Percentiles rank a stretch among this genome's conserved stretches.
Conservation (phyloP, 2,329 filamentous ascomycete species). For the Neofusicoccum cordaticola region DNA sequence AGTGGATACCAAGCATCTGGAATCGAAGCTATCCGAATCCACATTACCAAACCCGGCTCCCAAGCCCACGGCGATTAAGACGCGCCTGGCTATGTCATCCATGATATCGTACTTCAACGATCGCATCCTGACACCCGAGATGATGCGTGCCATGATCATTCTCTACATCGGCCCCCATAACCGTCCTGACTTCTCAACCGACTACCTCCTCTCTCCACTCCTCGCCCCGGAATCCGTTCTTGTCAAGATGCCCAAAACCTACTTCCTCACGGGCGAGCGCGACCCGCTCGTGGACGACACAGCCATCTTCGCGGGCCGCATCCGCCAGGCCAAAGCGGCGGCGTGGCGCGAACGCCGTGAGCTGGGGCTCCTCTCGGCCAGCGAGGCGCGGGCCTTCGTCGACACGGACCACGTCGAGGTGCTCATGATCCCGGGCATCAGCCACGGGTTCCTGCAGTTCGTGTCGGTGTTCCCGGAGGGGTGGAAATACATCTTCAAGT, state of each 20-base stretch:
- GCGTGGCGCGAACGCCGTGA: slow-evolving; percentile 56
- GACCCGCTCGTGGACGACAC: slow-evolving; percentile 97
- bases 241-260: slow-evolving; percentile 86
- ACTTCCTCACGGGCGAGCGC: slow-evolving; percentile 89
- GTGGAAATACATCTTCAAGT: slow-evolving; percentile 80
- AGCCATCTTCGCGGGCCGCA: slow-evolving; percentile 85
- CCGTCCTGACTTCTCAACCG: slow-evolving; percentile 85
- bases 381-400: slow-evolving; percentile 55
- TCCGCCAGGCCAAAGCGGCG: slow-evolving; percentile 73
- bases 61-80: slow-evolving; percentile 60
- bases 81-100: slow-evolving; percentile 88
- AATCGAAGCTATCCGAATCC: slow-evolving; percentile 22
- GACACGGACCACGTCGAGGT: slow-evolving; percentile 79
- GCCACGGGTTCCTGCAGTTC: slow-evolving; percentile 92
- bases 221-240: slow-evolving; percentile 83
- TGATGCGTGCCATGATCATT: slow-evolving; percentile 99
- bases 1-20: slow-evolving; percentile 27
- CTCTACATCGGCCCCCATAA: slow-evolving; percentile 93
- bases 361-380: slow-evolving; percentile 52
- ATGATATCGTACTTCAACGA: slow-evolving; percentile 99
- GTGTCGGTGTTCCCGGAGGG: slow-evolving; percentile 83
- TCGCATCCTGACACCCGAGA: slow-evolving; percentile 88
- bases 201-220: slow-evolving; percentile 86
- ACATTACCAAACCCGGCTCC: slow-evolving; percentile 19
- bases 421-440: slow-evolving; percentile 80